Base-by-base conservation (phyloP, 768 basidiomycete genomes). In the Agrocybe praecox region DNA sequence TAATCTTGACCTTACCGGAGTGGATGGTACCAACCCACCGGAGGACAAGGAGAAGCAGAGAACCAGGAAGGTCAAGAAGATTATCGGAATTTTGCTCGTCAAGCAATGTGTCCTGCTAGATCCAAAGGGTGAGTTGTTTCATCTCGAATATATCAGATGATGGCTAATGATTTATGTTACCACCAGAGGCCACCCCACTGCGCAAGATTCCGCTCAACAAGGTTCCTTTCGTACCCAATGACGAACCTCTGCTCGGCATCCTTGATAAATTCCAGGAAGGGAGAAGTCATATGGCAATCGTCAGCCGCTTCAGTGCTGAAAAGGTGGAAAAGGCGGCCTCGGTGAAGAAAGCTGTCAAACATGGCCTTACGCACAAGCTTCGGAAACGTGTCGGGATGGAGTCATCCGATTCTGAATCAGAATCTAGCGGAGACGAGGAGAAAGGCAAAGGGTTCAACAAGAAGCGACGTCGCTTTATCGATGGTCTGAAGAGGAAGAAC, bases 241-340 rank as follows among this genome's bases (percentile, higher is more conserved):
- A 96, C 63, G 91, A 94, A 70, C 83, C 93, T 21, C 76, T 96
- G 0, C 80, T 95, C 14, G 86, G 89, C 22, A 91, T 94, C 58
- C 78, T 96, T 29, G 93, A 95, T 69, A 88, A 80, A 58, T 96
- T 96, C 70, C 93, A 95, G 69, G 92, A 94, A 66, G 94, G 92
- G 4, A 81, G 92, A 26, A 92, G 89, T 42, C 94, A 96, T 68
- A 95, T 96, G 84, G 94, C 94, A 19, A 90, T 96, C 62, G 92
- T 95, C 52, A 87, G 86, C 59, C 84, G 91, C 45, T 84, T 90
- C 62, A 89, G 86, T 51, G 80, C 80, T 12, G 85, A 88, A 56
- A 88, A 86, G 70, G 80, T 77, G 23, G 24, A 45, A 19, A 26
- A 81, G 76, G 89, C 89, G 17, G 79, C 84, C n/a, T 87, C 86